Conservation (phyloP, 2,329 filamentous ascomycete species). For the Apiospora sp. region DNA sequence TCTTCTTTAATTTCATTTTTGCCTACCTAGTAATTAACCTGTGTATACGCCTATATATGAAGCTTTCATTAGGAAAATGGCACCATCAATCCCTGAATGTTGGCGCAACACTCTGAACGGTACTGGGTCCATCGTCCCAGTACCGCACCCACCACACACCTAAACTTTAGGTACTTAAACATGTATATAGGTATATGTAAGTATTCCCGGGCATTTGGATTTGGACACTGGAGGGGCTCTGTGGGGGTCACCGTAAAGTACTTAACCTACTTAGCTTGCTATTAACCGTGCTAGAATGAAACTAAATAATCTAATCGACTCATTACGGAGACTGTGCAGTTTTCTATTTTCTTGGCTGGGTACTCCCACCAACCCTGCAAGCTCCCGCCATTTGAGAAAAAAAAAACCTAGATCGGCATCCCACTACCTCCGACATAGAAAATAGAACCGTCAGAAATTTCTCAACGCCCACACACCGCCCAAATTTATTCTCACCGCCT, state of each 20-base stretch:
- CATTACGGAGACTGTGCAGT: neutral
- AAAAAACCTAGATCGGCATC: neutral
- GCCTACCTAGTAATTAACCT: neutral
- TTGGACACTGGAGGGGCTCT: neutral
- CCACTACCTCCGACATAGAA: neutral
- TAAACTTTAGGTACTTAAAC: no score
- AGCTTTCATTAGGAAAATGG: neutral
- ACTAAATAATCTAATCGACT: neutral
- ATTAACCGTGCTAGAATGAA: neutral
- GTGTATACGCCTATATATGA: neutral
- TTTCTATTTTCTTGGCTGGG: neutral
- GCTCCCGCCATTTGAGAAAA: neutral
- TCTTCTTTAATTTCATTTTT: neutral
- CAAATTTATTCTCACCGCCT: slow-evolving; percentile 8
- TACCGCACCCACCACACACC: no score
- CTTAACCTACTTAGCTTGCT: neutral
- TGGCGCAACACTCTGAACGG: neutral
- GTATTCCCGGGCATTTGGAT: neutral
- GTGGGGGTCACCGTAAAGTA: neutral
- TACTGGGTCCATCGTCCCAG: neutral
- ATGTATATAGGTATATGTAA: no score
- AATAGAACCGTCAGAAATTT: slow-evolving; percentile 16
- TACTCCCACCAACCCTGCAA: slow-evolving; percentile 11
- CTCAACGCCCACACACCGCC: slow-evolving; percentile 2
- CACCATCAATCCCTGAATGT: neutral